Evolutionary conservation across 2,329 filamentous ascomycete species (phyloP), one percentile per base, ranked within the genome.

Genomic region (Pseudocercospora vitis): DNA sequence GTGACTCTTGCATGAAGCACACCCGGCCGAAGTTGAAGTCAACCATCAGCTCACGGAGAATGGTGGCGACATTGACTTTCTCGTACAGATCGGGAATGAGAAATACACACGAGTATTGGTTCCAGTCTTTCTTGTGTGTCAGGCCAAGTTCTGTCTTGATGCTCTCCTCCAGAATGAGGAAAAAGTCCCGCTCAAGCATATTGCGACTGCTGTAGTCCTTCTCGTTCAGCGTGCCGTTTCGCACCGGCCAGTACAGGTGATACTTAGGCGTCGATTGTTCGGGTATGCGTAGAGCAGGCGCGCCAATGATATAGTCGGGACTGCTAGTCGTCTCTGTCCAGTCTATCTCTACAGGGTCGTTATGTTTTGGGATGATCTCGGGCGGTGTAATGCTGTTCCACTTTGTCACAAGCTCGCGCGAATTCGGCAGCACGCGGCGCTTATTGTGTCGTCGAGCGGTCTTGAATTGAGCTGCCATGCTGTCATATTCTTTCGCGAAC

Each of bases 71-170:
- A 60, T 96, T 95, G 47, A 83, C 84, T 71, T 95, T 95, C 74
- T 99, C 94, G 73, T 97, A 99, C 7, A 99, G 79, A 70, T 99
- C 94, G 0, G 94, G 94, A 42, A 99, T 95, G 59, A 99, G 86
- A 66, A 97, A 90, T n/a, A 96, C 91, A 64, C 91, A 96, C 65
- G 89, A 94, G 73, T 96, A 97, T 69, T 95, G 88, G 50, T 82
- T 81, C 85, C 91, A 95, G 48, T 92, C 85, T 64, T 86, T 88
- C 65, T 88, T 88, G 59, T 83, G 85, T 23, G 80, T 85, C 35
- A 96, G 72, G 1, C 88, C 89, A 7, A 97, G 79, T 66, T 97
- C 90, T n/a, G 82, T 84, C 60, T 86, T 86, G 65, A 99, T 86
- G 1, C 91, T 89, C 60, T 91, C 87, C 67, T 96, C 90, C 9